Base-by-base conservation (phyloP, 129 eudicot species). In the Centaurea solstitialis region DNA sequence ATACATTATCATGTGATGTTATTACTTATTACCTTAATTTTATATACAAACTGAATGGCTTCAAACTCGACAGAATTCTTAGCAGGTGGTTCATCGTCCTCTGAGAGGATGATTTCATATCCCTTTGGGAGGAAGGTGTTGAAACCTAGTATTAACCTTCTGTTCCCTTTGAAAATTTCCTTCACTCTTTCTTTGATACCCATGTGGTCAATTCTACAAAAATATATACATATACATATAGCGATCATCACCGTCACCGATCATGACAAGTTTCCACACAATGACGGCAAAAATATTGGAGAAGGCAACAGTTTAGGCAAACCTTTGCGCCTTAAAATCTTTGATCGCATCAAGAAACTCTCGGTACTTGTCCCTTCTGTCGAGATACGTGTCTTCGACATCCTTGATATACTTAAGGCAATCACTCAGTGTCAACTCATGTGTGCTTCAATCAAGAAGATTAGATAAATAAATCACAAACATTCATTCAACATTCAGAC, bases 41-140 rank as follows among this genome's bases (percentile, higher is more conserved):
- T 94, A 90, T 82, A 86, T 57, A 90, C 97, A 84, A 90, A 91
- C 75, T 72, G 85, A 76, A 89, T 81, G 41, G 97, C 97, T 30
- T 82, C 93, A 85, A 94, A 90, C 59, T 88, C 89, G 72, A 90
- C 89, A 20, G 88, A 87, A 80, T 91, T 95, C 89, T 92, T 95
- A 22, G 43, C 81, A 71, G 39, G 81, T 61, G 77, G 84, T n/a
- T 85, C 97, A 65, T 83, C 88, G 80, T 88, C 93, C 0, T 82
- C 72, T 22, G 90, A 70, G 71, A 92, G 91, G 73, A 88, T 88
- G 82, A 91, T 93, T 80, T 89, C 90, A 81, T 87, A 87, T 70
- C 94, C 98, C 84, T 91, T 91, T 0, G 99, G 99, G 72, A 95
- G 83, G 87, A 95, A 95, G 79, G 98, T 83, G 77, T 95, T 95